Evolutionary conservation across 83 land plant genomes (phyloP).

Genomic region (Picea abies): DNA sequence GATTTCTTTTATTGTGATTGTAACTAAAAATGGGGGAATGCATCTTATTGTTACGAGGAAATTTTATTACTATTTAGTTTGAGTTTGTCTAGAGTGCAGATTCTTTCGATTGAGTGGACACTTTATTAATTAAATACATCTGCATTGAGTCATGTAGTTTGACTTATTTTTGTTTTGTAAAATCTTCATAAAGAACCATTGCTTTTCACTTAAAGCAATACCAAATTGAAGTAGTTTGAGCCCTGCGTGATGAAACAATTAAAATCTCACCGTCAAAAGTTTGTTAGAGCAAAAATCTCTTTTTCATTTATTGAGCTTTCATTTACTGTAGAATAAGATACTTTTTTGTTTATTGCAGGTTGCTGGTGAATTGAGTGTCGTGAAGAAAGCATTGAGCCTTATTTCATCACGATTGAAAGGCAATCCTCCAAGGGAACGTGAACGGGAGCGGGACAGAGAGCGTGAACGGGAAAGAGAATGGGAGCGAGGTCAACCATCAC

Average conservation of each 20-base stretch:
- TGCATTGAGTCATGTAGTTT: not conserved
- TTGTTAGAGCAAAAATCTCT: not conserved
- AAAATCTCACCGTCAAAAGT: not conserved
- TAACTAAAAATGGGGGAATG: not conserved
- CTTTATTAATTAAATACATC: not conserved
- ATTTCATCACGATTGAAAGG: slow-evolving; percentile 74
- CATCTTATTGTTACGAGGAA: not conserved
- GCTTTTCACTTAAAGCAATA: not conserved
- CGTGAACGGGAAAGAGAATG: not conserved
- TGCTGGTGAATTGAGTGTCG: slow-evolving; percentile 67
- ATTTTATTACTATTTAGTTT: not conserved
- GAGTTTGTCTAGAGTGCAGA: not conserved
- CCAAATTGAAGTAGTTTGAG: not conserved
- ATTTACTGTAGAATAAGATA: not conserved
- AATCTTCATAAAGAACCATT: not conserved
- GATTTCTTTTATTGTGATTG: too few species aligned
- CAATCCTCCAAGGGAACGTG: slow-evolving; percentile 74
- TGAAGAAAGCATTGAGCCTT: slow-evolving; percentile 64
- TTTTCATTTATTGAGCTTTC: not conserved
- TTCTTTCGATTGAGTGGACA: not conserved
- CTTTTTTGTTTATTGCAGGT: slow-evolving; percentile 37
- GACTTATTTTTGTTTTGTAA: not conserved
- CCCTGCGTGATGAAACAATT: not conserved
- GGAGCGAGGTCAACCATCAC: slow-evolving; percentile 17
- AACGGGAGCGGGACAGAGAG: slow-evolving; percentile 22